Evolutionary conservation across 2,329 filamentous ascomycete species (phyloP), one percentile per base, ranked within the genome.

Genomic region (Sodiomyces alkalinus): DNA sequence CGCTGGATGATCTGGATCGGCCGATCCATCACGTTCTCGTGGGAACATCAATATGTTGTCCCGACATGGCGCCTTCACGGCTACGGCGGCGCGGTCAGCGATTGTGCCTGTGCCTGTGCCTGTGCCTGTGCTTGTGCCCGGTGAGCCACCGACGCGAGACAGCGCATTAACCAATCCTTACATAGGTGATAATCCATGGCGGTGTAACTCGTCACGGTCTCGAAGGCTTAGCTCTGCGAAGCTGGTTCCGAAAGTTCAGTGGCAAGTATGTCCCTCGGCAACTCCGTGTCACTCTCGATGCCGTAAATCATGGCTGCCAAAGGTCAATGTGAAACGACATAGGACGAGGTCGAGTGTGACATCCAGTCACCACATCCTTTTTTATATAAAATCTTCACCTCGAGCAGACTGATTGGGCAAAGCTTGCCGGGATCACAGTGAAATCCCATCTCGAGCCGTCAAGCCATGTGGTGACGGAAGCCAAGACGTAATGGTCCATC

Each of bases 251-350:
- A 80, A 75, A 42, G 80, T 74, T 18, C 71, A 64, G 43, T 81
- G n/a, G n/a, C 75, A 29, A 67, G 58, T 18, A 80, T 46, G 44
- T 80, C 79, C 18, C 60, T 56, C 11, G 74, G 74, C 13, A 70
- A 46, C 2, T 58, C 51, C 0, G 71, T 75, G 41, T 80, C 76
- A 26, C 62, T 68, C 34, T 78, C 73, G 19, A 74, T 64, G 15
- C 62, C 57, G 32, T 71, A 61, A 24, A 78, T 58, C 68, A 79
- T 74, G 41, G 64, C 64, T 3, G 76, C 76, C 30, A 81, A 53
- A n/a, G n/a, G 3, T 75, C 75, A 34, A 78, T 61, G 41, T 80
- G 74, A 41, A 77, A 78, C 2, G 71, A 68, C 16, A n/a, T n/a
- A 74, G 69, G 4, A 80, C 48, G 3, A 74, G 48, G 41, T 80